Conservation (phyloP, 208 protist genomes). For the Trypanosoma melophagium region DNA sequence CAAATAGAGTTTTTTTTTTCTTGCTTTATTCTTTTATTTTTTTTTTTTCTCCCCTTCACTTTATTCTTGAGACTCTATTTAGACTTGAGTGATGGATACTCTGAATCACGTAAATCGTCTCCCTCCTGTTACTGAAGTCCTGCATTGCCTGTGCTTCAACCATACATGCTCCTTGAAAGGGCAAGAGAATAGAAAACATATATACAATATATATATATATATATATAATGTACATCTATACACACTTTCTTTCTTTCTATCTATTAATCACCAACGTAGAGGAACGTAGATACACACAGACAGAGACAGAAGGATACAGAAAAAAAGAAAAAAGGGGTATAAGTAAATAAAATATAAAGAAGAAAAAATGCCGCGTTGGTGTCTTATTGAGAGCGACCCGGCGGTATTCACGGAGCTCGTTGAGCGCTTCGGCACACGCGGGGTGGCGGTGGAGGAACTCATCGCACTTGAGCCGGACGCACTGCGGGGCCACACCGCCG, state of each 20-base stretch:
- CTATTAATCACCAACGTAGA: too few relatives aligned
- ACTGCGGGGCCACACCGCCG: slow-evolving; percentile 44
- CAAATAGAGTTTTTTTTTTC: not conserved
- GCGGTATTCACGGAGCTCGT: slow-evolving; percentile 98
- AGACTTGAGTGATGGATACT: too few relatives aligned
- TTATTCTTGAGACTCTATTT: too few relatives aligned
- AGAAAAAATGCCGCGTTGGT: slow-evolving; percentile 73
- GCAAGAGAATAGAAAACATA: too few relatives aligned
- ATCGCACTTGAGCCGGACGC: slow-evolving; percentile 84
- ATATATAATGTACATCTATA: not conserved
- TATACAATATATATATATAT: not conserved
- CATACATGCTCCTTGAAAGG: too few relatives aligned
- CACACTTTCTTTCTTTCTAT: not conserved
- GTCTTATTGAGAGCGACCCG: slow-evolving; percentile 96
- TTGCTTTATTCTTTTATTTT: slow-evolving; percentile 26
- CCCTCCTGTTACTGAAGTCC: too few relatives aligned
- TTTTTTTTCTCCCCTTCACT: not conserved
- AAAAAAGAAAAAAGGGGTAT: slow-evolving; percentile 11
- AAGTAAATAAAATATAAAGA: slow-evolving; percentile 5
- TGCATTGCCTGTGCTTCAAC: too few relatives aligned
- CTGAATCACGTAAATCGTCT: too few relatives aligned
- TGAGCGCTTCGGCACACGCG: slow-evolving; percentile 91
- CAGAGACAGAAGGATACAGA: not conserved
- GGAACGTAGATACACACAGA: not conserved
- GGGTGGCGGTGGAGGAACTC: slow-evolving; percentile 95